Percentiles rank a stretch among this genome's conserved stretches.
Evolutionary conservation across 2,329 filamentous ascomycete species (phyloP).

Genomic region (Calonectria naviculata): DNA sequence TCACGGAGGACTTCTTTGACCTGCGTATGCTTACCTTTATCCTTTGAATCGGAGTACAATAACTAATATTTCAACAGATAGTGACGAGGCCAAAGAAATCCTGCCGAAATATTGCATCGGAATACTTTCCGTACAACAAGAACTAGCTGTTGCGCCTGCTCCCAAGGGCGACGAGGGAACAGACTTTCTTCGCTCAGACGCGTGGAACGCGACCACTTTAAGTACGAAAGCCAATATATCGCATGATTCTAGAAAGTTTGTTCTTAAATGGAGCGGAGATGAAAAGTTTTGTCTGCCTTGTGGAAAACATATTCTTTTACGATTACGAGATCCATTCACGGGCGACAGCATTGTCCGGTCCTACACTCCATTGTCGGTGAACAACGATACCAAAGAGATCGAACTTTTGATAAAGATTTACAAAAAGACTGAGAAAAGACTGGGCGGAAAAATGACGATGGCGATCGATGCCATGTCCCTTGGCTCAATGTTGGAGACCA

Average conservation of each 20-base stretch:
- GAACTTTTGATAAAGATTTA: neutral
- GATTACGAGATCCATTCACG: neutral
- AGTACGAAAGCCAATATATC: neutral
- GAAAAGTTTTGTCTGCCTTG: neutral
- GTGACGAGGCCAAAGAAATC: neutral
- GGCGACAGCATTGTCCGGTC: neutral
- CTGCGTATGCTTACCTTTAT: neutral
- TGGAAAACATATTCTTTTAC: neutral
- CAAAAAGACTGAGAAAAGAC: neutral
- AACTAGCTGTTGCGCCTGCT: neutral
- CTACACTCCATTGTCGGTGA: neutral
- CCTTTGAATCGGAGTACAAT: neutral
- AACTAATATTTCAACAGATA: neutral
- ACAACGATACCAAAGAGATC: neutral
- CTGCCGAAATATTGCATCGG: neutral
- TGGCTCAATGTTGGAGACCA: neutral
- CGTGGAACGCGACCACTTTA: neutral
- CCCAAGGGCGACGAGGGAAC: neutral
- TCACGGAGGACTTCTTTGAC: neutral
- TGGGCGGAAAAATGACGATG: neutral
- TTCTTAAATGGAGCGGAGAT: neutral
- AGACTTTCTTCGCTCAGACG: neutral
- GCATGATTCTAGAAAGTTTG: neutral
- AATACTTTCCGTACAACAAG: neutral
- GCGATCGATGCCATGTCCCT: neutral